phyloP scores from a whole-genome alignment of 1,284 basidiomycete species.

The Hemileia vastatrix region DNA sequence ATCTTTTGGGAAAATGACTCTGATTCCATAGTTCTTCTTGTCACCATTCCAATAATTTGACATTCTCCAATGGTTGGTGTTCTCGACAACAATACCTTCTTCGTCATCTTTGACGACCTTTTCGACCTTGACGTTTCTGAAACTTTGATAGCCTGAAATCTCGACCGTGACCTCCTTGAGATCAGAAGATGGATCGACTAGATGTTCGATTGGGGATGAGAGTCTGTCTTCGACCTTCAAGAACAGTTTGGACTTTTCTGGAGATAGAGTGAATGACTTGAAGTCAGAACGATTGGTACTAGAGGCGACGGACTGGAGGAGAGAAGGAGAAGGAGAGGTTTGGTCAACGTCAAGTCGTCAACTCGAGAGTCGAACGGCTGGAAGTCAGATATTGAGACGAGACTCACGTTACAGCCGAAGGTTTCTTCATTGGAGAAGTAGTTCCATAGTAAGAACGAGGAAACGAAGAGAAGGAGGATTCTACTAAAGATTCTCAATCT shows the following conservation, averaged over 20 bases:
- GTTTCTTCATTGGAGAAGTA: background rate
- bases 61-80: background rate
- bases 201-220: background rate
- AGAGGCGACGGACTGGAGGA: background rate
- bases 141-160: background rate
- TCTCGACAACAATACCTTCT: background rate
- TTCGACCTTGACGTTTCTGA: background rate
- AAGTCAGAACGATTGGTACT: background rate
- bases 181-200: background rate
- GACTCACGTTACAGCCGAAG: background rate
- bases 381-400: background rate
- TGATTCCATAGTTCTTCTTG: background rate
- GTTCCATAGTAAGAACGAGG: background rate
- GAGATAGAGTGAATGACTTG: background rate
- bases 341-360: background rate
- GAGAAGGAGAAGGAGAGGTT: background rate
- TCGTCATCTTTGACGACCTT: background rate
- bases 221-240: background rate
- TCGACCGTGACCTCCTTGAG: background rate
- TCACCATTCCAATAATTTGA: background rate
- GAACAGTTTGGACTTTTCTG: background rate
- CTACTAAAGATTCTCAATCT: background rate
- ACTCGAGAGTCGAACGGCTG: too few species aligned
- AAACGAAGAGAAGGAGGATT: background rate
- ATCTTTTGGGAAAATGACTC: background rate